phyloP scores from a whole-genome alignment of 2,329 filamentous ascomycete genomes.

The Fusarium setosum region DNA sequence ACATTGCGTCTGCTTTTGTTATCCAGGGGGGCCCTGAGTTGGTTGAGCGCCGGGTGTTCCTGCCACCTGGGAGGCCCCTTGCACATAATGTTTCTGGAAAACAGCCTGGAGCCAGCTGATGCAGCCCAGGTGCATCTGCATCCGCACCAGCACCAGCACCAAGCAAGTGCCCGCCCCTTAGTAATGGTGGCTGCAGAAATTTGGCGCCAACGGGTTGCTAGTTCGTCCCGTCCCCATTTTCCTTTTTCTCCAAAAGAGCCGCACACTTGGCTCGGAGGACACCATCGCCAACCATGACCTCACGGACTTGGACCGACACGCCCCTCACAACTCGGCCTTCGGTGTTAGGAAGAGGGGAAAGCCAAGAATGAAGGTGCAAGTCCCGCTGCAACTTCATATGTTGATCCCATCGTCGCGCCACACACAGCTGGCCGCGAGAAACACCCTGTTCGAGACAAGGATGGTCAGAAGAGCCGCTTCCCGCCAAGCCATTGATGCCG shows the following conservation, averaged over 20 bases:
- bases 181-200: conserved; percentile 12
- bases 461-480: conserved; percentile 27
- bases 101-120: conserved; percentile 2
- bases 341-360: not conserved
- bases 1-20: not conserved
- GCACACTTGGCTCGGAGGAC: conserved; percentile 5
- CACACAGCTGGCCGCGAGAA: not conserved
- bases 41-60: not conserved
- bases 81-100: conserved; percentile 31
- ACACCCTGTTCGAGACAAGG: not conserved
- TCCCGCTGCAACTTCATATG: not conserved
- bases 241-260: conserved; percentile 4
- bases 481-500: conserved; percentile 18
- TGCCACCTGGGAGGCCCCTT: conserved; percentile 11
- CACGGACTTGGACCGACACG: conserved; percentile 4
- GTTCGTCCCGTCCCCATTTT: conserved; percentile 21
- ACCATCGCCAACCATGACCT: not conserved
- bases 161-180: conserved; percentile 11
- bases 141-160: too few species aligned
- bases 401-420: not conserved
- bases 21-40: not conserved
- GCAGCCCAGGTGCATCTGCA: not conserved
- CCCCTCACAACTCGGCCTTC: not conserved
- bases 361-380: not conserved
- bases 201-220: conserved; percentile 17